phyloP scores from a whole-genome alignment of 169 alveolate species.

The Perkinsus olseni region DNA sequence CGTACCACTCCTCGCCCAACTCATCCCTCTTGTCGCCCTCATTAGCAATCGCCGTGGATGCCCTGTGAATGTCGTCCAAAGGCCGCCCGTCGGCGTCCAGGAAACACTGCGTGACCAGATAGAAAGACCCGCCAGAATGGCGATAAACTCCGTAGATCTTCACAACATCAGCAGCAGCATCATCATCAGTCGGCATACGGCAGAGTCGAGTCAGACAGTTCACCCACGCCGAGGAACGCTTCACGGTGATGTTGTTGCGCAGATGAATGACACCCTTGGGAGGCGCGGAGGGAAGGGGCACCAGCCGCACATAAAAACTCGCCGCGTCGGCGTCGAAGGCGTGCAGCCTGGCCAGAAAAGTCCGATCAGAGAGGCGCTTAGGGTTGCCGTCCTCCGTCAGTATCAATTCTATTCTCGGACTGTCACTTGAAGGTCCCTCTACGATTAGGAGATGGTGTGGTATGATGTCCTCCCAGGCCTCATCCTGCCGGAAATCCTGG shows the following conservation, averaged over 20 bases:
- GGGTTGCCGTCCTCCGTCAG: not conserved
- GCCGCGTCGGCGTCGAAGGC: too few relatives aligned
- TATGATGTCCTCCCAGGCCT: not conserved
- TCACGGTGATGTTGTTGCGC: not conserved
- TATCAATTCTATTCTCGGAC: not conserved
- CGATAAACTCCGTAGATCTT: not conserved
- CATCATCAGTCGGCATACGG: not conserved
- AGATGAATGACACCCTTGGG: not conserved
- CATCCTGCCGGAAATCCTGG: not conserved
- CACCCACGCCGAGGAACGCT: not conserved
- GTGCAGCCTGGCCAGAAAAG: too few relatives aligned
- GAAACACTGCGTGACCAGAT: not conserved
- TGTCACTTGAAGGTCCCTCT: not conserved
- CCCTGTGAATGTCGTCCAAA: not conserved
- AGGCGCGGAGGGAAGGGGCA: not conserved
- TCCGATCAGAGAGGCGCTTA: not conserved
- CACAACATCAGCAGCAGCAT: not conserved
- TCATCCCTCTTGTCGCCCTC: not conserved
- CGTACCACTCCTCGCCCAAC: not conserved
- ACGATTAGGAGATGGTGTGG: not conserved
- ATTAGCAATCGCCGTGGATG: not conserved
- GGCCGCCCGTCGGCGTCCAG: not conserved
- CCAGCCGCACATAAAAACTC: not conserved
- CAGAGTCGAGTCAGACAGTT: not conserved
- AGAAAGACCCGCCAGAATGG: not conserved